Percentiles rank a stretch among this genome's conserved stretches.
phyloP scores from a whole-genome alignment of 345 rosid genomes.

The Populus pruinosa region DNA sequence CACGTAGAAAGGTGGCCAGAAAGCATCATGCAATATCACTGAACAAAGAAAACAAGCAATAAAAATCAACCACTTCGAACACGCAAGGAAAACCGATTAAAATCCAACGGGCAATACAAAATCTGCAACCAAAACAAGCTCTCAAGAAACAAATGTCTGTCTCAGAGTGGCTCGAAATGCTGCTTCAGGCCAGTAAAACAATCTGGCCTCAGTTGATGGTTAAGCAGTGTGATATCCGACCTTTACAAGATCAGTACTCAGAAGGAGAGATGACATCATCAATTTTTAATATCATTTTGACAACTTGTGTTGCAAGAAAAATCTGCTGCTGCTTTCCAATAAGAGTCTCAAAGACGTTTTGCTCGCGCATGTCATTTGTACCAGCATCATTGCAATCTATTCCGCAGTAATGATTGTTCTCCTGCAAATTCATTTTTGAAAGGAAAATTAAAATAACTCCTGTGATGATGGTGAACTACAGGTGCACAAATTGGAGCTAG shows the following conservation, averaged over 20 bases:
- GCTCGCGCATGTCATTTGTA: conserved; percentile 92
- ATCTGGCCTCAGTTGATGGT: background rate
- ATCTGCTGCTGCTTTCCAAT: conserved; percentile 98
- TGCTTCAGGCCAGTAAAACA: conserved; percentile 7
- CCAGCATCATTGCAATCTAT: conserved; percentile 95
- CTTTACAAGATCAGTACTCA: conserved; percentile 43
- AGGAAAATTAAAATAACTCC: background rate
- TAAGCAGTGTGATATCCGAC: conserved; percentile 8
- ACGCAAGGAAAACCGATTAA: background rate
- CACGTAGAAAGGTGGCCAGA: background rate
- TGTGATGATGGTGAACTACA: background rate
- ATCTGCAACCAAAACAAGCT: conserved; percentile 17
- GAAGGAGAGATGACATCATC: conserved; percentile 91
- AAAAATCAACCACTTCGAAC: background rate
- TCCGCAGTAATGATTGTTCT: conserved; percentile 71
- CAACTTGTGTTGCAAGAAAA: conserved; percentile 95
- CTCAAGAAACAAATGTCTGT: background rate
- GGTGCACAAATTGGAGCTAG: background rate
- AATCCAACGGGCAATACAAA: conserved; percentile 10
- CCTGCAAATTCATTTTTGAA: conserved; percentile 42
- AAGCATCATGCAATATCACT: background rate
- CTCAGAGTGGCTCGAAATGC: background rate
- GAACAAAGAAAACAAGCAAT: background rate
- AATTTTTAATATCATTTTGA: conserved; percentile 92
- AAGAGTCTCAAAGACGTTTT: conserved; percentile 85